Percentiles rank a stretch among this genome's conserved stretches.
phyloP scores from a whole-genome alignment of 2,329 filamentous ascomycete species.

The Fusarium vanettenii region DNA sequence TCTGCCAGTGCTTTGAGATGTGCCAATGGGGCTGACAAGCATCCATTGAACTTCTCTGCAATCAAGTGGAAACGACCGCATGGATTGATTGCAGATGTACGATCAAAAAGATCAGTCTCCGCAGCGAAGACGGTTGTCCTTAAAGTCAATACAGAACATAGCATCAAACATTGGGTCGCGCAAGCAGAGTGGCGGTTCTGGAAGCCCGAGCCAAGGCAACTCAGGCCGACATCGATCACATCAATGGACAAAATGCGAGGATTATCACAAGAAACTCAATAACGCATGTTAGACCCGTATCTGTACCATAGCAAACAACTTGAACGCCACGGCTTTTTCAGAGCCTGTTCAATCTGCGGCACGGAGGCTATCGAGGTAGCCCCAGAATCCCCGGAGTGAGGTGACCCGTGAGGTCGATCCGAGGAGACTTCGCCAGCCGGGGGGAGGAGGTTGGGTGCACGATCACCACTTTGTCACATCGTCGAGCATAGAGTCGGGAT shows the following conservation, averaged over 20 bases:
- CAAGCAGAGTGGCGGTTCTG: not conserved
- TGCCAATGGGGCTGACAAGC: not conserved
- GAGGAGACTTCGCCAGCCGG: conserved; percentile 69
- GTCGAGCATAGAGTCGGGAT: conserved; percentile 41
- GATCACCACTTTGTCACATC: conserved; percentile 44
- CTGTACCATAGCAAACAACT: conserved; percentile 70
- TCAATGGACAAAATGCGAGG: not conserved
- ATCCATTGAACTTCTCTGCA: not conserved
- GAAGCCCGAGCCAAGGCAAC: not conserved
- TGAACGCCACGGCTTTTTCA: conserved; percentile 70
- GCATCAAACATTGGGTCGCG: not conserved
- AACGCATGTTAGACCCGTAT: conserved; percentile 71
- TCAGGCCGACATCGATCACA: not conserved
- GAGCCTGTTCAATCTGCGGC: conserved; percentile 70
- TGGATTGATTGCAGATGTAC: not conserved
- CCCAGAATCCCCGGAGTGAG: conserved; percentile 65
- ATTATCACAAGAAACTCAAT: conserved; percentile 22
- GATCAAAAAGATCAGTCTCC: not conserved
- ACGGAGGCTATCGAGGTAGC: conserved; percentile 67
- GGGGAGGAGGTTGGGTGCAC: conserved; percentile 42
- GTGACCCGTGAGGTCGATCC: conserved; percentile 51
- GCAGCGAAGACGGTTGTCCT: not conserved
- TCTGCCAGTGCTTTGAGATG: not conserved
- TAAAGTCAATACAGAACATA: no score
- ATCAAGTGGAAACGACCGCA: not conserved